These are phyloP conservation scores for Fusarium nurragi DNA, from an alignment of 2,329 filamentous ascomycete species.

Conservation along the genomic window DNA sequence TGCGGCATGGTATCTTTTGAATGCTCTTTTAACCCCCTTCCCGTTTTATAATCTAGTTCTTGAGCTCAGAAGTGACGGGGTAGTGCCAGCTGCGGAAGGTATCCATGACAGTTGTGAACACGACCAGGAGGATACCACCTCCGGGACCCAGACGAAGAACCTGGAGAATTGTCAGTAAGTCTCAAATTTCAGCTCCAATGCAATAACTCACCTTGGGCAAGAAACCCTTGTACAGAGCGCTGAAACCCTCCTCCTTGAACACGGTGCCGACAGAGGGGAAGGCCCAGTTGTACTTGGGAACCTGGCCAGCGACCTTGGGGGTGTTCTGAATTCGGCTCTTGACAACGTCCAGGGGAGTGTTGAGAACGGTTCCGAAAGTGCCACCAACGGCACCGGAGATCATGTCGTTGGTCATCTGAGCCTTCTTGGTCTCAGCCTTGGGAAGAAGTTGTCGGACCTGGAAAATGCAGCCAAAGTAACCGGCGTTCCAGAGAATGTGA, in stretches of 20 bases:
- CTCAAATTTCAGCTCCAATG: not conserved
- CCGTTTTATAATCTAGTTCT: slow-evolving; percentile 8
- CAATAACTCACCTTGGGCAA: slow-evolving; percentile 86
- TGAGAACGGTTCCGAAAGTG: slow-evolving; percentile 86
- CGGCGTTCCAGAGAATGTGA: slow-evolving; percentile 88
- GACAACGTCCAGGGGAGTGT: slow-evolving; percentile 97
- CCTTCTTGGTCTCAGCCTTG: slow-evolving; percentile 79
- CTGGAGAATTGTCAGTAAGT: slow-evolving; percentile 35
- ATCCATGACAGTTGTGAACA: slow-evolving; percentile 90
- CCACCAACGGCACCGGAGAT: slow-evolving; percentile 88
- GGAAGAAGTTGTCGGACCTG: slow-evolving; percentile 90
- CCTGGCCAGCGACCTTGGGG: slow-evolving; percentile 79
- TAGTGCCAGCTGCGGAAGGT: slow-evolving; percentile 77
- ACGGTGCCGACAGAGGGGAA: slow-evolving; percentile 88
- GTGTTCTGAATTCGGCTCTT: slow-evolving; percentile 98
- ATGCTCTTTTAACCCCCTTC: slow-evolving; percentile 9
- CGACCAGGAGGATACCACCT: slow-evolving; percentile 78
- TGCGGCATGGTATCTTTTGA: slow-evolving; percentile 32
- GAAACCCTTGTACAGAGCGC: slow-evolving; percentile 97
- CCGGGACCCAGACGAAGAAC: slow-evolving; percentile 63
- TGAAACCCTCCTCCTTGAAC: slow-evolving; percentile 91
- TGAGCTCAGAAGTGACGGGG: slow-evolving; percentile 25
- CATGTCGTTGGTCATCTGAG: slow-evolving; percentile 87
- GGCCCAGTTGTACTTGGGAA: slow-evolving; percentile 99
- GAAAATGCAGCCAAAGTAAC: slow-evolving; percentile 99